Conservation (phyloP, 1,139 yeast species). For the Lodderomyces orthopsilosis region DNA sequence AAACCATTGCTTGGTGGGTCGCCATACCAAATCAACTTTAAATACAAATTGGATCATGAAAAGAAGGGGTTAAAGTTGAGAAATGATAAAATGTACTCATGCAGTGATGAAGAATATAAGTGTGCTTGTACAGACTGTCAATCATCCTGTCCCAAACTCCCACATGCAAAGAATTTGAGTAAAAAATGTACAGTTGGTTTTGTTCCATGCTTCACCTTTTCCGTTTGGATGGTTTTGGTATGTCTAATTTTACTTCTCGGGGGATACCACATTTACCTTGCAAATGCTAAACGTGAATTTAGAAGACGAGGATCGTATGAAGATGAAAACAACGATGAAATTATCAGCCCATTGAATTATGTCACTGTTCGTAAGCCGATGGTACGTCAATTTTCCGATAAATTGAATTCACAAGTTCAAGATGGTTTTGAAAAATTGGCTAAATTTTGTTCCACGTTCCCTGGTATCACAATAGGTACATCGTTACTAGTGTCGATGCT, state of each 20-base stretch:
- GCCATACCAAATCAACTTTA: constrained; percentile 87
- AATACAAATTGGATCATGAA: constrained; percentile 33
- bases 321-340: constrained; percentile 21
- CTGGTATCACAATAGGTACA: constrained; percentile 50
- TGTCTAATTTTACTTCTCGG: constrained; percentile 34
- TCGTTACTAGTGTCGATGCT: constrained; percentile 44
- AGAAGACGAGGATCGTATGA: constrained; percentile 9
- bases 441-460: constrained; percentile 53
- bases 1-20: constrained; percentile 93
- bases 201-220: constrained; percentile 72
- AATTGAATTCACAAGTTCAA: constrained; percentile 20
- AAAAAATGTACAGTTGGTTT: constrained; percentile 54
- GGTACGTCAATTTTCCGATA: constrained; percentile 13
- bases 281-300: constrained; percentile 13
- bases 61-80: constrained; percentile 24
- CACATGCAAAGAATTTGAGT: constrained; percentile 34
- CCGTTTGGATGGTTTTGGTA: constrained; percentile 53
- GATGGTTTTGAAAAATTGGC: constrained; percentile 47
- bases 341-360: constrained; percentile 17
- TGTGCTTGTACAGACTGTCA: constrained; percentile 95
- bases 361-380: constrained; percentile 13
- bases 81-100: constrained; percentile 41
- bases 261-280: constrained; percentile 35
- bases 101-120: constrained; percentile 63
- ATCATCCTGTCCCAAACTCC: constrained; percentile 69